Base-by-base conservation (phyloP, 805 yeast species). In the Pichia occidentalis region DNA sequence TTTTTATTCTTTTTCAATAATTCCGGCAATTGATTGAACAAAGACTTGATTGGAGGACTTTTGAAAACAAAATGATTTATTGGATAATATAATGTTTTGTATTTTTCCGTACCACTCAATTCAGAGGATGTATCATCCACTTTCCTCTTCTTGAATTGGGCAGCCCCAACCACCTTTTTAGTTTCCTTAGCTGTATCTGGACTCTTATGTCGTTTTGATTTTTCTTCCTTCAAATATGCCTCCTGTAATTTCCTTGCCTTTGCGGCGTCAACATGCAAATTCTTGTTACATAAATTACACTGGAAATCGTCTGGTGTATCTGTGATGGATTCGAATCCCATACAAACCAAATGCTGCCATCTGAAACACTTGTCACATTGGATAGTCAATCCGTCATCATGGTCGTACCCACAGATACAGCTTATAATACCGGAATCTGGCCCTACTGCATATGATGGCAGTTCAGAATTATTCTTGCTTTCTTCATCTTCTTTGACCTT, bases 261-360 rank as follows among this genome's bases (percentile, higher is more conserved):
- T 16, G 54, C 58, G 0, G 71, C 58, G 45, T 72, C 67, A 28
- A 75, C 65, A 34, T 60, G 58, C 39, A 66, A 63, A 18, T 46
- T 40, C 32, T 62, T 56, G 40, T 80, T 80, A 61, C 97, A 88
- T 32, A 68, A 68, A 53, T 83, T 84, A 54, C 97, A 88, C 21
- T 75, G 65, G 54, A 83, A 88, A 37, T 75, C 76, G 39, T 86
- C 95, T 0, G 95, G 95, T 0, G 79, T 94, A 34, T 82, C 79
- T 27, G 75, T 81, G 41, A 73, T 75, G 31, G 79, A 73, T 31
- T 67, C 67, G 40, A 84, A 85, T 7, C 81, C 82, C 74, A 86
- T 85, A 60, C 97, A 88, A n/a, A 75, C 68, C 20, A 92, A 87
- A 62, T 88, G 97, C 56, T 88, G 96, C 97, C 97, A 88, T 45